Evolutionary conservation across 345 rosid genomes (phyloP), one percentile per base, ranked within the genome.

Genomic region (Excoecaria agallocha): DNA sequence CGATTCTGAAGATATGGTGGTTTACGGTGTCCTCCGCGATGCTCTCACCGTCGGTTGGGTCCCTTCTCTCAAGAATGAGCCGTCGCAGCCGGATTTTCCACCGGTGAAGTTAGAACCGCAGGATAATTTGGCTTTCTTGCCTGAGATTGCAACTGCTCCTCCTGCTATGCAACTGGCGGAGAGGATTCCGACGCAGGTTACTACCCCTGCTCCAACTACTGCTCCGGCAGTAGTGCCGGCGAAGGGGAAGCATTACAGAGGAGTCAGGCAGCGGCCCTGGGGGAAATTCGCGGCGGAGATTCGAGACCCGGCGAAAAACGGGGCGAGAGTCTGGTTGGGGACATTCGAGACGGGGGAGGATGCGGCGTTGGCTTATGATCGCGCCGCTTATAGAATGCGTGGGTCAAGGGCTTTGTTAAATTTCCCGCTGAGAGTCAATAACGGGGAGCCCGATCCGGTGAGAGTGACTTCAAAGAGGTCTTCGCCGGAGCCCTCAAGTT

Each of bases 221-320:
- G 5, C 77, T 56, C 69, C 81, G 59, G 78, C 76, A 69, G 84
- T 38, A 75, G 85, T 62, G 3, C 86, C 80, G 71, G 49, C 76
- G 24, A 87, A 83, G 84, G 97, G 91, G 55, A 93, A 88, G 81
- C 99, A 91, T 66, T 96, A 88, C 68, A 84, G 99, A 65, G 99
- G 99, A 16, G 99, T 96, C 55, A 91, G 99, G 80, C 96, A 87
- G 80, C 78, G 99, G 79, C 99, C 99, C 57, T 96, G 99, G 99
- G 99, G 99, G 69, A 96, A 93, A 72, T 96, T 89, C 75, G 99
- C 99, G 22, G 96, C 97, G 41, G 99, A 96, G 93, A 96, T 96
- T 15, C 84, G 99, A 2, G 98, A 96, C 76, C 99, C 98, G 71
- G 98, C 98, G 24, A 96, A 93, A 85, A 91, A 96, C 63, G 98